Base-by-base conservation (phyloP, 2,329 filamentous ascomycete genomes). In the Pseudogymnoascus sp. region DNA sequence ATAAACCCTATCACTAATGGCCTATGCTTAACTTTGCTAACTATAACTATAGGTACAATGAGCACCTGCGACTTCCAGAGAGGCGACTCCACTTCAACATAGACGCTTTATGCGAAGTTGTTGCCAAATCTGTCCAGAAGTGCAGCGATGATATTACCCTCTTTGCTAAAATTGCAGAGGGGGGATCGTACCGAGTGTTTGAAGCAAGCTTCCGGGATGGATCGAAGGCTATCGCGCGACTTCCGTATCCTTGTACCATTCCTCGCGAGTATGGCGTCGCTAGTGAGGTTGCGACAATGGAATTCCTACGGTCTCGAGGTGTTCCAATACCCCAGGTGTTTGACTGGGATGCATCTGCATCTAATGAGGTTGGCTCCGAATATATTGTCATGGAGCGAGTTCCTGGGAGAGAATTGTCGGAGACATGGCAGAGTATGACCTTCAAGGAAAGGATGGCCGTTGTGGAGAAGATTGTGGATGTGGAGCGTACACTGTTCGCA, bases 351-450 rank as follows among this genome's bases (percentile, higher is more conserved):
- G 16, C 68, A 73, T 61, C 73, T 69, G 66, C 70, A 68, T 59
- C 46, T 62, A 65, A 67, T 62, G 56, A 59, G 40, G 71, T 75
- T 49, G 72, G 72, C 31, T 70, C 67, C 36, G 71, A 76, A 64
- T 76, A 77, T 62, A 76, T 77, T 59, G 73, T 77, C 40, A 75
- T 75, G 71, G 75, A 76, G 63, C 72, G 75, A 66, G 73, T 69
- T 11, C 34, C 62, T 37, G 74, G 74, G n/a, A 64, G 75, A 62
- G 67, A 66, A 25, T 61, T 76, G 16, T 68, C 72, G 14, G 34
- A 71, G 14, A 56, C 42, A 49, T 65, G 64, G 62, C 63, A 60
- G 23, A 66, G 62, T 56, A 68, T 68, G 67, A 64, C 61, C 40
- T 60, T 66, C n/a, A 65, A 63, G 43, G 61, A 68, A 60, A 65